Conservation (phyloP, 1,139 yeast species). For the Nakaseomyces glabratus region DNA sequence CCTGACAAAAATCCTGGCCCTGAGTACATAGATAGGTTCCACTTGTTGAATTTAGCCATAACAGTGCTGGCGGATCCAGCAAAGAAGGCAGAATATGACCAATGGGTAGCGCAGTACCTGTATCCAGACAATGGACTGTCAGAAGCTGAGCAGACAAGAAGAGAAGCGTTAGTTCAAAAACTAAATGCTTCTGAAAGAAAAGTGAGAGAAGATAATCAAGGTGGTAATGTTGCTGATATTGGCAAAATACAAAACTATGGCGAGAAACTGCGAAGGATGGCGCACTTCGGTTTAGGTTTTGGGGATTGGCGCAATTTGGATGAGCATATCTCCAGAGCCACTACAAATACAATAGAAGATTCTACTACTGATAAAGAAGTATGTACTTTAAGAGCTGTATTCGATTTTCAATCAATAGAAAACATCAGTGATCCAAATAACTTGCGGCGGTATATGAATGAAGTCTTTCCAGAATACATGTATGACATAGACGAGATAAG, state of each 20-base stretch:
- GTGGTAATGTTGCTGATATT: conserved; percentile 6
- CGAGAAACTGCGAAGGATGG: conserved; percentile 21
- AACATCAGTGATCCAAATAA: background rate
- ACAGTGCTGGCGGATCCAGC: conserved; percentile 50
- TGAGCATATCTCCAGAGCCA: background rate
- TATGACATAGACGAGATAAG: conserved; percentile 8
- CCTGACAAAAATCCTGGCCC: conserved; percentile 90
- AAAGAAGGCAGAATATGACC: conserved; percentile 48
- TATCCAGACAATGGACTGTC: conserved; percentile 1
- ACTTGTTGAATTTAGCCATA: conserved; percentile 53
- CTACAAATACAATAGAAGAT: too few relatives aligned
- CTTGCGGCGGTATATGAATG: background rate
- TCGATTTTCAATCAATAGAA: background rate
- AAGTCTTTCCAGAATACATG: background rate
- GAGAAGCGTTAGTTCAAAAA: conserved; percentile 5
- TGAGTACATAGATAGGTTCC: conserved; percentile 47
- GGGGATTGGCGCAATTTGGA: conserved; percentile 22
- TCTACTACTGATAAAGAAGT: background rate
- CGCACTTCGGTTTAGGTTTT: conserved; percentile 19
- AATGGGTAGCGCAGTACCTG: conserved; percentile 14
- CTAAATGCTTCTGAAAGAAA: conserved; percentile 2
- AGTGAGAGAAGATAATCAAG: background rate
- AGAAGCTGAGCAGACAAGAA: conserved; percentile 12
- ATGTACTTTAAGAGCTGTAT: background rate
- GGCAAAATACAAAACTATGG: conserved; percentile 22